Evolutionary conservation across 164 flowering plant genomes (phyloP).

Genomic region (Vitis cinerea): DNA sequence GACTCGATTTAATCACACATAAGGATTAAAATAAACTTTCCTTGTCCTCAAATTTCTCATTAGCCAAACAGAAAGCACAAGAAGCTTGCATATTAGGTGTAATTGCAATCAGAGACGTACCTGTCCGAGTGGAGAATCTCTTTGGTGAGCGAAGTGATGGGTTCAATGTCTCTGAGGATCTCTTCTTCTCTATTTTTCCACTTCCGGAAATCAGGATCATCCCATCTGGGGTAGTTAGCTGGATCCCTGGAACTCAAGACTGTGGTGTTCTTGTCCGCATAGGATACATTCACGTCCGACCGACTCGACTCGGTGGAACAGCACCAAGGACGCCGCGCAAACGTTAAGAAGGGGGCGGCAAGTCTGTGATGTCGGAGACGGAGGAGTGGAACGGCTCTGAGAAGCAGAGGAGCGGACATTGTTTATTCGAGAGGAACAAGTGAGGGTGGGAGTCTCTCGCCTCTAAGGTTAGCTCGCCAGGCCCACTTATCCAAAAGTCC

Average conservation of each 20-base stretch:
- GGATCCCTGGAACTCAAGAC: slow-evolving; percentile 22
- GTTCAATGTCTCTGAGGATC: slow-evolving; percentile 62
- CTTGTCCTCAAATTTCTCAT: no score
- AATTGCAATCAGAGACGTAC: slow-evolving; percentile 22
- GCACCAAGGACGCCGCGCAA: slow-evolving; percentile 16
- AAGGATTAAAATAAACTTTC: neutral
- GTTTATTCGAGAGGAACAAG: neutral
- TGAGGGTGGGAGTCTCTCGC: neutral
- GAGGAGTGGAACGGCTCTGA: slow-evolving; percentile 33
- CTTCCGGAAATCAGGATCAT: slow-evolving; percentile 47
- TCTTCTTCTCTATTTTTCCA: slow-evolving; percentile 71
- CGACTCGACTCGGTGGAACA: slow-evolving; percentile 18
- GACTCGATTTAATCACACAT: neutral
- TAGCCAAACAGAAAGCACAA: no score
- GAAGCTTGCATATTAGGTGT: no score
- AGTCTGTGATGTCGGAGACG: slow-evolving; percentile 16
- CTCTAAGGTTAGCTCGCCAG: no score
- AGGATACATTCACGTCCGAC: slow-evolving; percentile 15
- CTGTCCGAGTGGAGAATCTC: slow-evolving; percentile 80
- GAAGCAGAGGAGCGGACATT: slow-evolving; percentile 48
- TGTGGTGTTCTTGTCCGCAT: slow-evolving; percentile 9
- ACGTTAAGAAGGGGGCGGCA: slow-evolving; percentile 7
- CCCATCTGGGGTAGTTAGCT: slow-evolving; percentile 24
- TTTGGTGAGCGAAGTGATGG: slow-evolving; percentile 49
- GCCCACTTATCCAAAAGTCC: no score